Base-by-base conservation (phyloP, 176 grass and related monocot species). In the Saccharum officinarum region DNA sequence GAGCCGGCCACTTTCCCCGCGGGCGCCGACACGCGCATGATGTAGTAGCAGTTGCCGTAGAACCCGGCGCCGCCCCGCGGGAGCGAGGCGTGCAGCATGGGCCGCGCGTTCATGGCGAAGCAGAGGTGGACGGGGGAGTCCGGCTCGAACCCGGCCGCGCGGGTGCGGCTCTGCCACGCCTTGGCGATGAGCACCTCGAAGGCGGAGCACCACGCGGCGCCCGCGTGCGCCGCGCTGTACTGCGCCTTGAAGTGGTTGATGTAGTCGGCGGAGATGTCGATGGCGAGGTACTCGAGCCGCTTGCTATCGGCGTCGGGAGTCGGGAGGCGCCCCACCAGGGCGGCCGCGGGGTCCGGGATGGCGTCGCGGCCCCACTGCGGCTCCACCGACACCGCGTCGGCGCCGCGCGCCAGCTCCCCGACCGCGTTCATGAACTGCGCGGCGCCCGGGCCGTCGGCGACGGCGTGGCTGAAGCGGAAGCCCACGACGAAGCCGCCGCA, bases 41-140 rank as follows among this genome's bases (percentile, higher is more conserved):
- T 95, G 75, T 95, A 95, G 79, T 95, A 95, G 90, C 90, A 95
- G 67, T 95, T 95, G 30, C 93, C 93, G 83, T 95, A 95, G 81
- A 92, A 95, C 4, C 93, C 90, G 1, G 82, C 93, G 63, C 85
- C 87, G n/a, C 63, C 79, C 18, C 77, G 55, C 2, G 86, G 88
- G 34, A 91, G 76, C 3, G 76, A 52, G 8, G 82, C 83, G 38
- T 91, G 86, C 13, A 96, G 79, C 4, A 96, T 59, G 7, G 91
- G 91, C 0, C 94, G 87, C 2, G 94, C 92, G 81, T 97, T 97
- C 92, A 97, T 90, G 57, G 94, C 79, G 67, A 97, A 97, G 84
- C 84, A 91, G 67, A 97, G 89, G 75, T 97, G 89, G 3, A 97
- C 92, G 66, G 71, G 64, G n/a, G 89, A 74, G 10, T 80, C 89